A percentile compares a stretch with the other conserved stretches of the same genome.
Evolutionary conservation across 768 basidiomycete species (phyloP).

Genomic region (Grammothele lineata): DNA sequence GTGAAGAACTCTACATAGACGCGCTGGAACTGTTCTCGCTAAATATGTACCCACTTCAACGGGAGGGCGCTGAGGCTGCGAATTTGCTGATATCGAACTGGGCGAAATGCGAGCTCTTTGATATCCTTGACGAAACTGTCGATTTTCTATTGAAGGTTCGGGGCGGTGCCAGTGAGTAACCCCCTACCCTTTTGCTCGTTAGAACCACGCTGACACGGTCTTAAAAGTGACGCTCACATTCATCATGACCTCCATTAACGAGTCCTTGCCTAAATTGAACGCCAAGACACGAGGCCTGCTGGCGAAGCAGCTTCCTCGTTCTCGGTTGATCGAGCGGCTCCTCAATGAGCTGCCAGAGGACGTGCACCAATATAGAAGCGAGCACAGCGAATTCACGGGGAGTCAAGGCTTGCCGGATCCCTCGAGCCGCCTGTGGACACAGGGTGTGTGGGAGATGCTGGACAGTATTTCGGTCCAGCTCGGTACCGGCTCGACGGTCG

Average conservation of each 20-base stretch:
- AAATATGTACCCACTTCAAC: too few relatives aligned
- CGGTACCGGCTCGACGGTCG: background rate
- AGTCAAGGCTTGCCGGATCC: background rate
- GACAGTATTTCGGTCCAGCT: background rate
- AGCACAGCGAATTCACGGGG: background rate
- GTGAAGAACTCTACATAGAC: background rate
- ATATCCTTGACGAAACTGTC: background rate
- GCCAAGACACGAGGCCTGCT: background rate
- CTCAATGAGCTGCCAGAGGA: background rate
- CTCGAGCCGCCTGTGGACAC: background rate
- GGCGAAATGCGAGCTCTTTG: background rate
- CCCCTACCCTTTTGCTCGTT: background rate
- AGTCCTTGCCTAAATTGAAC: background rate
- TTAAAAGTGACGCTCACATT: background rate
- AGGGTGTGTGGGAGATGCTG: slow-evolving; percentile 5
- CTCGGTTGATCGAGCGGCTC: background rate
- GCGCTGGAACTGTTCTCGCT: background rate
- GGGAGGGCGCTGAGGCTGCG: background rate
- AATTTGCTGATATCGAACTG: background rate
- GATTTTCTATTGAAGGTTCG: background rate
- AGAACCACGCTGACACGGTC: background rate
- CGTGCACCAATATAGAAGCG: background rate
- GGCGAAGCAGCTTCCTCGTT: background rate
- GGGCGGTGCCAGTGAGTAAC: background rate
- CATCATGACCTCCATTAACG: background rate